Conservation (phyloP, 345 rosid species). For the Noccaea bulbosa region DNA sequence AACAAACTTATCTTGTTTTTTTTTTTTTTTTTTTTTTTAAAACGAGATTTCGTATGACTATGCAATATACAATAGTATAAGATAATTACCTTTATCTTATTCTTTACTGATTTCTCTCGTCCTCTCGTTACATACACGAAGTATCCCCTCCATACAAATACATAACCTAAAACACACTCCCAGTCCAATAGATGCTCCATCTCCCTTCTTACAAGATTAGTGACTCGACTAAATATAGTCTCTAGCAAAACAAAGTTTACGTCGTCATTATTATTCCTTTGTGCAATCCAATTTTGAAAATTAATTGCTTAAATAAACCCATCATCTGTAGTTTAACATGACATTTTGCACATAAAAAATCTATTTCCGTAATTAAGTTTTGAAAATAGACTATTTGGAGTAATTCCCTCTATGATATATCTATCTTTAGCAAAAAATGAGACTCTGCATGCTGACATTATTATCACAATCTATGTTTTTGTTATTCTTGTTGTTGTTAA, state of each 20-base stretch:
- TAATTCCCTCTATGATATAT: too few relatives aligned
- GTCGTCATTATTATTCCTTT: not conserved
- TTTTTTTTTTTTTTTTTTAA: not conserved
- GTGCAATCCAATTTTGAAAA: too few relatives aligned
- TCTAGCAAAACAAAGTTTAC: not conserved
- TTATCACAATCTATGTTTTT: not conserved
- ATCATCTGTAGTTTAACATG: too few relatives aligned
- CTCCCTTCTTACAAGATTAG: not conserved
- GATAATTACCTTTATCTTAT: constrained; percentile 2
- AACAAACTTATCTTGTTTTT: not conserved
- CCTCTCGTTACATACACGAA: not conserved
- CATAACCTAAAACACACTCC: constrained; percentile 12
- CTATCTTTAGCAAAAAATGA: not conserved
- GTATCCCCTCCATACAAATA: not conserved
- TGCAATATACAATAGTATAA: constrained; percentile 8
- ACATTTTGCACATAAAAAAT: too few relatives aligned
- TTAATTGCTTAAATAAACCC: too few relatives aligned
- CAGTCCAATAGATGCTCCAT: not conserved
- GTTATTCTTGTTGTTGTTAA: too few relatives aligned
- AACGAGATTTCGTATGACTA: constrained; percentile 3
- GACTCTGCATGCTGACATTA: not conserved
- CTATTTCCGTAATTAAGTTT: too few relatives aligned
- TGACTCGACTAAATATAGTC: not conserved
- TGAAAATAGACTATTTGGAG: too few relatives aligned
- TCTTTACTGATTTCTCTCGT: constrained; percentile 18